phyloP scores from a whole-genome alignment of 1,284 basidiomycete species.

The Porphyrellus sp. region DNA sequence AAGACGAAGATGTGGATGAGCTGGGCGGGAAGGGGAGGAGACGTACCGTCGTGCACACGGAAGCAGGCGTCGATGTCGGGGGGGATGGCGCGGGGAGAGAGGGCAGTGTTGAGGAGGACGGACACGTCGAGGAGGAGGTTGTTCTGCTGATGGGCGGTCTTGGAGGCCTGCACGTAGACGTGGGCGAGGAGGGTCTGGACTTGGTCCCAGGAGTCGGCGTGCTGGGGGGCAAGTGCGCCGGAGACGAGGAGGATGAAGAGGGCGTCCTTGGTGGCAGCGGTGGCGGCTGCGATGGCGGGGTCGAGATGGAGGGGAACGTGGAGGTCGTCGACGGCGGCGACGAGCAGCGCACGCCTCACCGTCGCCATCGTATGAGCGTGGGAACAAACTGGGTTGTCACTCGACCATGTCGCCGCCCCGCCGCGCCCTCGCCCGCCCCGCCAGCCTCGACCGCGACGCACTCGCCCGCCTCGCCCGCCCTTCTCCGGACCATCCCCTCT shows the following conservation, averaged over 20 bases:
- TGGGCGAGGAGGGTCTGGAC: slow-evolving; percentile 68
- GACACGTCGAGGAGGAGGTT: slow-evolving; percentile 68
- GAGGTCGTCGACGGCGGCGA: slow-evolving; percentile 51
- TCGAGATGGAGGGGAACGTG: slow-evolving; percentile 52
- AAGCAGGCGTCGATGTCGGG: slow-evolving; percentile 46
- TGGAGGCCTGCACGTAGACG: slow-evolving; percentile 72
- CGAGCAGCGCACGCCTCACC: slow-evolving; percentile 40
- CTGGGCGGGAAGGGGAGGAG: background rate
- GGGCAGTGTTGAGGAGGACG: slow-evolving; percentile 56
- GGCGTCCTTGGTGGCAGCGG: slow-evolving; percentile 43
- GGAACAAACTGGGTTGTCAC: background rate
- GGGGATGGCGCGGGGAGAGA: slow-evolving; percentile 40
- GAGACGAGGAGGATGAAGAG: slow-evolving; percentile 64
- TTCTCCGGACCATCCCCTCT: slow-evolving; percentile 22
- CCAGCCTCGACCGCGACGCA: slow-evolving; percentile 23
- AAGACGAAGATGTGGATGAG: background rate
- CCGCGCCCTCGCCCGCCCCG: slow-evolving; percentile 4
- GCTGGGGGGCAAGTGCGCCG: slow-evolving; percentile 50
- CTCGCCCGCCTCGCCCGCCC: slow-evolving; percentile 2
- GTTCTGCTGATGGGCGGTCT: slow-evolving; percentile 60
- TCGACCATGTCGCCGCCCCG: background rate
- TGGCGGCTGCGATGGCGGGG: slow-evolving; percentile 48
- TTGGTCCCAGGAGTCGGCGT: slow-evolving; percentile 51
- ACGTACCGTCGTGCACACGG: slow-evolving; percentile 49
- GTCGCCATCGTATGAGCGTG: slow-evolving; percentile 11